Base-by-base conservation (phyloP, 305 asterid genomes). In the Fraxinus angustifolia region DNA sequence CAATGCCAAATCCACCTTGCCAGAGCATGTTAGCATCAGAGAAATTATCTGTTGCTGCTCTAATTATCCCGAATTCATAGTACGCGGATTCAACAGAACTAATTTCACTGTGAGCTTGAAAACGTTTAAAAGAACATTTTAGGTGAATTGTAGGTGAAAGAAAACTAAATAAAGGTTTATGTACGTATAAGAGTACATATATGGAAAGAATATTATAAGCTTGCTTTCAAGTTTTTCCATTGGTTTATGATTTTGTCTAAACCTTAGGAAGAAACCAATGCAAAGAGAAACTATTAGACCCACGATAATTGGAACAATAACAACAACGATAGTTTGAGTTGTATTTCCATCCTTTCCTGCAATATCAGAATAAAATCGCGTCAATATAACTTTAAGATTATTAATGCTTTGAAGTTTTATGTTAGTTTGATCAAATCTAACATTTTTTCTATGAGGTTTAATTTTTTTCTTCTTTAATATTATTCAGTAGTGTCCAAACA, bases 1-100 rank as follows among this genome's bases (percentile, higher is more conserved):
- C 91, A 34, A 67, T 80, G 19, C 91, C 91, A 62, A 83, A 86
- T 67, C 91, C 89, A n/a, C 91, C 89, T 75, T 88, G 77, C 36
- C 87, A 87, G 7, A 88, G 75, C 81, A 86, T 86, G 80, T 83
- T 84, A 0, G 80, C 80, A 10, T 71, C n/a, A 1, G 90, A 80
- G 87, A 88, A 90, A 71, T 84, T 83, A 78, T 85, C 53, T 48
- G 58, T 48, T 14, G 58, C 58, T 0, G 19, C 19, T 48, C 58
- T 14, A 48, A 48, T 48, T 14, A 3, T 48, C 16, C 17, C 87
- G n/a, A 10, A 48, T 17, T 14, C 6, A 48, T 48, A 48, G 58
- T 3, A 14, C 19, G 14, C 6, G 0, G 58, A 48, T 48, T 48
- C 58, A 48, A 14, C 76, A 0, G 40, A 21, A 31, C 77, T 72